A percentile compares a stretch with the other conserved stretches of the same genome.
Conservation (phyloP, 495 filamentous ascomycete genomes). For the Daldinia bambusicola region DNA sequence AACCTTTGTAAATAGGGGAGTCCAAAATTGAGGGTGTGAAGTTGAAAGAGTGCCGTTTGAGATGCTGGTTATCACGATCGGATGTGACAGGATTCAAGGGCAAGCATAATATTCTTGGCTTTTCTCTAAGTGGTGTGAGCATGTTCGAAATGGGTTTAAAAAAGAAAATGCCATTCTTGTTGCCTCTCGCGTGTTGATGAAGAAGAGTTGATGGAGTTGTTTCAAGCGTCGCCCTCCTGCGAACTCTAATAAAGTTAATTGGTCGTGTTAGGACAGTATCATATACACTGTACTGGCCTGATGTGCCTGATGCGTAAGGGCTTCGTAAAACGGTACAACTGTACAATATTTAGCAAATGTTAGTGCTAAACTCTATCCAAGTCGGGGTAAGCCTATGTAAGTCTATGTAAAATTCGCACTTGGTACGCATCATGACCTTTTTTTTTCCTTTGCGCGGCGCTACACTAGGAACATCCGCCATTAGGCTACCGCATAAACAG, state of each 20-base stretch:
- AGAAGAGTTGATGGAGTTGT: constrained; percentile 18
- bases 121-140: neutral
- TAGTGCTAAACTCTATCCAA: neutral
- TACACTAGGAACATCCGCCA: constrained; percentile 9
- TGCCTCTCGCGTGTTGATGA: constrained; percentile 16
- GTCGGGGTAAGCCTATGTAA: neutral
- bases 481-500: constrained; percentile 6
- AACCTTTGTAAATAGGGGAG: neutral
- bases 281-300: neutral
- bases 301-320: neutral
- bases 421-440: constrained; percentile 3
- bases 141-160: neutral
- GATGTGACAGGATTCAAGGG: neutral
- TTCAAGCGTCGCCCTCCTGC: constrained; percentile 29
- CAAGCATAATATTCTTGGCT: constrained; percentile 3
- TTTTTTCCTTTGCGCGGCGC: neutral
- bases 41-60: neutral
- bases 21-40: neutral
- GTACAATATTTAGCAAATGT: neutral
- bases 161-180: neutral
- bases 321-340: no score
- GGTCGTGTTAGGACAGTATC: constrained; percentile 1
- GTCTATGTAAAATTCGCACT: neutral
- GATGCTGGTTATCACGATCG: constrained; percentile 3
- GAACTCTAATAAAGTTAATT: constrained; percentile 16